These are phyloP conservation scores for Backusella morwellensis DNA, from an alignment of 192 early-diverging fungal species.

Conservation along the genomic window DNA sequence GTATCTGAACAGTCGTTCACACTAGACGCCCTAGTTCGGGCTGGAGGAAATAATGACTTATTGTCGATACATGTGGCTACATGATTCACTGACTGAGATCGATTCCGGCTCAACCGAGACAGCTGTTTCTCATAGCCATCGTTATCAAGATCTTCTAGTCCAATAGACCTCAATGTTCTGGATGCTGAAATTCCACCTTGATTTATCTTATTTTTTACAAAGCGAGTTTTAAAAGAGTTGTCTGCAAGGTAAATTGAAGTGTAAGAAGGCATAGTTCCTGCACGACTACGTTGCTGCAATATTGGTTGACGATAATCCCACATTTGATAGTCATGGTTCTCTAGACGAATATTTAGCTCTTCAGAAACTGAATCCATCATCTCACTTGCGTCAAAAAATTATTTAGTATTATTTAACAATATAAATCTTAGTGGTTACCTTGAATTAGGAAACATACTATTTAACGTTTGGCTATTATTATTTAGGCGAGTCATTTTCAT, in stretches of 20 bases:
- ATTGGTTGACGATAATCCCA: not conserved
- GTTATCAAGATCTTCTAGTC: conserved; percentile 18
- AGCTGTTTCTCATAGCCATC: not conserved
- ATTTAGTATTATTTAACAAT: not conserved
- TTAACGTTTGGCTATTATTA: not conserved
- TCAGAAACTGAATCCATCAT: not conserved
- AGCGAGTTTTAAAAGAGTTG: not conserved
- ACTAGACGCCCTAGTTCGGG: not conserved
- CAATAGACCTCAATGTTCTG: conserved; percentile 21
- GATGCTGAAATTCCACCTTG: conserved; percentile 12
- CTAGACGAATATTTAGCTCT: not conserved
- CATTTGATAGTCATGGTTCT: not conserved
- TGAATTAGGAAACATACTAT: not conserved
- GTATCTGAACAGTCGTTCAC: not conserved
- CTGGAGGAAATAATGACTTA: not conserved
- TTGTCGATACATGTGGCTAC: not conserved
- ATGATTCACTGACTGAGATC: conserved; percentile 25
- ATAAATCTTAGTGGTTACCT: not conserved
- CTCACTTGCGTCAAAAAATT: not conserved
- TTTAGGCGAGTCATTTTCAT: not conserved
- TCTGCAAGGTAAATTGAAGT: not conserved
- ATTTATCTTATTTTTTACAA: not conserved
- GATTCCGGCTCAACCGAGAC: not conserved
- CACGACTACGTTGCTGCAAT: not conserved
- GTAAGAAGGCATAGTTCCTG: not conserved